Conservation (phyloP, 345 rosid species). For the Lumnitzera racemosa region DNA sequence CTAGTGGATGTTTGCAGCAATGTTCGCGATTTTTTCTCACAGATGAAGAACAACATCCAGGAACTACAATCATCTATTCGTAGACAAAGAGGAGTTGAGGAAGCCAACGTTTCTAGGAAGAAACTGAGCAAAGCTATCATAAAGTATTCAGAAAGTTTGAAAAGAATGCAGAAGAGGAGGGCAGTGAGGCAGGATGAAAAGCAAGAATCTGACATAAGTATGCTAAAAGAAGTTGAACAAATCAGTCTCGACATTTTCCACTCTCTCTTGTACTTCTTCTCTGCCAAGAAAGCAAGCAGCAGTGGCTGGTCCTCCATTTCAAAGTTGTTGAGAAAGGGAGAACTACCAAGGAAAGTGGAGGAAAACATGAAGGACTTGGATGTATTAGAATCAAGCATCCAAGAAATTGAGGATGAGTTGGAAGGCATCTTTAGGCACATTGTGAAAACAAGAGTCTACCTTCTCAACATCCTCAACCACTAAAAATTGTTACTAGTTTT, state of each 20-base stretch:
- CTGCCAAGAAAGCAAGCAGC: conserved; percentile 6
- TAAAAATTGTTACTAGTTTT: background rate
- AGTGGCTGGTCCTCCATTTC: conserved; percentile 10
- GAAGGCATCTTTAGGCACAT: conserved; percentile 15
- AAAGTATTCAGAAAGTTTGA: conserved; percentile 1
- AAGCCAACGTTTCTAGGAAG: conserved; percentile 20
- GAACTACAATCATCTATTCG: conserved; percentile 25
- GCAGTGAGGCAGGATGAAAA: background rate
- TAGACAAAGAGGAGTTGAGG: conserved; percentile 18
- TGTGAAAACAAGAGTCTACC: conserved; percentile 15
- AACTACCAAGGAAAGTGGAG: conserved; percentile 9
- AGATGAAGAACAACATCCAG: conserved; percentile 19
- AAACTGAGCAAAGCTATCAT: conserved; percentile 17
- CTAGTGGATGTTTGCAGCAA: conserved; percentile 32
- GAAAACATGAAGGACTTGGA: background rate
- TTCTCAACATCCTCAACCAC: conserved; percentile 16
- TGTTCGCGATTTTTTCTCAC: conserved; percentile 26
- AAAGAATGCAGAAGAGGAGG: conserved; percentile 15
- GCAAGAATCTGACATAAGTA: background rate
- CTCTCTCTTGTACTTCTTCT: conserved; percentile 20
- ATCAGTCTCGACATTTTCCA: conserved; percentile 17
- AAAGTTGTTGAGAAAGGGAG: conserved; percentile 16
- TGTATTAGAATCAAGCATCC: background rate
- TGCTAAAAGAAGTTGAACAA: conserved; percentile 25
- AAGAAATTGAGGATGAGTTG: conserved; percentile 14